These are phyloP conservation scores for Diplodia corticola DNA, from an alignment of 2,329 filamentous ascomycete species.

Conservation along the genomic window DNA sequence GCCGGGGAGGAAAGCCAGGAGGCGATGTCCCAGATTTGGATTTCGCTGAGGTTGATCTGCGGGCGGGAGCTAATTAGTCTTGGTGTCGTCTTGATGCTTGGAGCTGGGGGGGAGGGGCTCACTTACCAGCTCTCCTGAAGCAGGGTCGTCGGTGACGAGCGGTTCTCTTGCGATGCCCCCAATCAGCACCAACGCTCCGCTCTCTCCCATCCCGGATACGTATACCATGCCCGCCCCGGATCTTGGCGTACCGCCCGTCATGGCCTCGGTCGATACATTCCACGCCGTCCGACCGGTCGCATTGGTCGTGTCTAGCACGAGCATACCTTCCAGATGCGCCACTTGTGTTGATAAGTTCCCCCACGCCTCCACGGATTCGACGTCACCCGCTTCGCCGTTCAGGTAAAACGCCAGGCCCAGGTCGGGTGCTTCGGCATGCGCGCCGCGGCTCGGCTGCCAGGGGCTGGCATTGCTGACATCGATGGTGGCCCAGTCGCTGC, in stretches of 20 bases:
- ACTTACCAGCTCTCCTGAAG: constrained; percentile 3
- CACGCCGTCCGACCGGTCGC: background rate
- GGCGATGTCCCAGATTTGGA: constrained; percentile 1
- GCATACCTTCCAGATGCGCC: background rate
- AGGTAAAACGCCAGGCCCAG: constrained; percentile 43
- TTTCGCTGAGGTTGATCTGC: background rate
- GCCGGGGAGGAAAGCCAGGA: background rate
- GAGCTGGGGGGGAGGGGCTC: too few relatives aligned
- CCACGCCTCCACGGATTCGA: background rate
- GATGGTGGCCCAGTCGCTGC: background rate
- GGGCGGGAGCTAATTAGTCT: too few relatives aligned
- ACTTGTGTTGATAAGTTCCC: background rate
- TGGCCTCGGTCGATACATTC: background rate
- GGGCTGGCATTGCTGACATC: background rate
- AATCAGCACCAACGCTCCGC: background rate
- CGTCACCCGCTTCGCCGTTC: constrained; percentile 34
- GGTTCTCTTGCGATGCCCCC: background rate
- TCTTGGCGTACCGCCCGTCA: background rate
- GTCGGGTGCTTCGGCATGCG: constrained; percentile 40
- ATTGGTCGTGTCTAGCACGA: background rate
- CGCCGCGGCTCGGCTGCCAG: constrained; percentile 38
- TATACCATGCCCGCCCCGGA: background rate
- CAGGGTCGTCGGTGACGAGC: background rate
- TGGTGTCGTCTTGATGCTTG: background rate
- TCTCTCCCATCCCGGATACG: background rate